Conservation (phyloP, 208 protist species). For the Trypanosoma platydactyli region DNA sequence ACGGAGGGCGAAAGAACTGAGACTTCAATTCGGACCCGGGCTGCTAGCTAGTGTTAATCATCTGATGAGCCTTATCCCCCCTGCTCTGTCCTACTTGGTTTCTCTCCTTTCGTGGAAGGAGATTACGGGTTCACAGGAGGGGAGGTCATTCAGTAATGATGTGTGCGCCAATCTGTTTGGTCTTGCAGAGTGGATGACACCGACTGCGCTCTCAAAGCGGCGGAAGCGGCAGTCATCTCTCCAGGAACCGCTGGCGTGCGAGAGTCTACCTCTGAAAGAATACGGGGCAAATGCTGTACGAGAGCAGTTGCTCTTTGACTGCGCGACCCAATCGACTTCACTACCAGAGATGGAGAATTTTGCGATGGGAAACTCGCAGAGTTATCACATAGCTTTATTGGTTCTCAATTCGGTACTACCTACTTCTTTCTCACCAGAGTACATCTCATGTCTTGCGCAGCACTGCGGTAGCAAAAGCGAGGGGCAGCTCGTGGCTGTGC, state of each 20-base stretch:
- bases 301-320: background rate
- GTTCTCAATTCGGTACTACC: slow-evolving; percentile 41
- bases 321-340: background rate
- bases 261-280: background rate
- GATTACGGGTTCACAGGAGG: slow-evolving; percentile 32
- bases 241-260: background rate
- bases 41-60: slow-evolving; percentile 48
- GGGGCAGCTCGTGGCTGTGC: slow-evolving; percentile 64
- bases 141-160: slow-evolving; percentile 54
- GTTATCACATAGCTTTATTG: slow-evolving; percentile 11
- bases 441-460: slow-evolving; percentile 55
- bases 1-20: slow-evolving; percentile 37
- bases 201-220: slow-evolving; percentile 20
- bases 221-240: background rate
- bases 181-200: slow-evolving; percentile 21
- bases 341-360: slow-evolving; percentile 2
- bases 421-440: slow-evolving; percentile 62
- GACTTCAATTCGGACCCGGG: slow-evolving; percentile 48
- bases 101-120: slow-evolving; percentile 31
- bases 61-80: slow-evolving; percentile 49
- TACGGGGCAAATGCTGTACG: background rate
- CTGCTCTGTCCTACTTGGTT: slow-evolving; percentile 54
- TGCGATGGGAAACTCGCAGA: background rate
- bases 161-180: slow-evolving; percentile 29
- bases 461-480: slow-evolving; percentile 73